Conservation (phyloP, 2,329 filamentous ascomycete species). For the Cucurbitaria berberidis region DNA sequence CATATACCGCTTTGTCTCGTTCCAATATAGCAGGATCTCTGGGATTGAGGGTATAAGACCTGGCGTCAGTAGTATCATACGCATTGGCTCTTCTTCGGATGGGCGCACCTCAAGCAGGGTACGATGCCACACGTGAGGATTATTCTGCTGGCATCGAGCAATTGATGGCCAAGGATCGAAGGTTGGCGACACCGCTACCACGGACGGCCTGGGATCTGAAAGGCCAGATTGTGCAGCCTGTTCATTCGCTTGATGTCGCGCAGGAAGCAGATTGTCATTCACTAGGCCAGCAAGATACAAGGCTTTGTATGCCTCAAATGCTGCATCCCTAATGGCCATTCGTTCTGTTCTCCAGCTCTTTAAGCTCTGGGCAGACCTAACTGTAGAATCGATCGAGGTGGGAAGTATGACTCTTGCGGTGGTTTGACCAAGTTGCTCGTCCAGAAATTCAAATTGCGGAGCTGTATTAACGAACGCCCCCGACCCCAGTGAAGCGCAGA, state of each 20-base stretch:
- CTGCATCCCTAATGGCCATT: slow-evolving; percentile 78
- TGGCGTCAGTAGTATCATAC: slow-evolving; percentile 33
- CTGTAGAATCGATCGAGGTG: slow-evolving; percentile 66
- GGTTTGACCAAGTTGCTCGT: slow-evolving; percentile 33
- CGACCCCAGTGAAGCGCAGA: slow-evolving; percentile 69
- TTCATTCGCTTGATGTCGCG: slow-evolving; percentile 40
- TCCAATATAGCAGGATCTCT: slow-evolving; percentile 40
- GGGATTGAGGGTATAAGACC: slow-evolving; percentile 24
- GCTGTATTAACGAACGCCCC: slow-evolving; percentile 66
- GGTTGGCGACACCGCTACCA: slow-evolving; percentile 30
- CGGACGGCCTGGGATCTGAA: slow-evolving; percentile 32
- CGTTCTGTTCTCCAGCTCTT: slow-evolving; percentile 72
- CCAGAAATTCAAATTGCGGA: slow-evolving; percentile 70
- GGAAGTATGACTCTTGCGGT: slow-evolving; percentile 75
- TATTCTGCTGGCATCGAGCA: slow-evolving; percentile 16
- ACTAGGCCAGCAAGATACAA: slow-evolving; percentile 75
- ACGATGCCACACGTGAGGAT: slow-evolving; percentile 25
- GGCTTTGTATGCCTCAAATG: slow-evolving; percentile 77
- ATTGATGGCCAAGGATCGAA: slow-evolving; percentile 41
- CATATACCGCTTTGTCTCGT: slow-evolving; percentile 28
- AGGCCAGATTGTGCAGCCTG: slow-evolving; percentile 29
- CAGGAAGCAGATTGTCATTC: slow-evolving; percentile 78
- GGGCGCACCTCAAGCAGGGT: slow-evolving; percentile 23
- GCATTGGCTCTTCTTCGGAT: slow-evolving; percentile 17
- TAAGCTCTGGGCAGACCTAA: slow-evolving; percentile 62